phyloP scores from a whole-genome alignment of 345 rosid species.

The Cochlearia excelsa region DNA sequence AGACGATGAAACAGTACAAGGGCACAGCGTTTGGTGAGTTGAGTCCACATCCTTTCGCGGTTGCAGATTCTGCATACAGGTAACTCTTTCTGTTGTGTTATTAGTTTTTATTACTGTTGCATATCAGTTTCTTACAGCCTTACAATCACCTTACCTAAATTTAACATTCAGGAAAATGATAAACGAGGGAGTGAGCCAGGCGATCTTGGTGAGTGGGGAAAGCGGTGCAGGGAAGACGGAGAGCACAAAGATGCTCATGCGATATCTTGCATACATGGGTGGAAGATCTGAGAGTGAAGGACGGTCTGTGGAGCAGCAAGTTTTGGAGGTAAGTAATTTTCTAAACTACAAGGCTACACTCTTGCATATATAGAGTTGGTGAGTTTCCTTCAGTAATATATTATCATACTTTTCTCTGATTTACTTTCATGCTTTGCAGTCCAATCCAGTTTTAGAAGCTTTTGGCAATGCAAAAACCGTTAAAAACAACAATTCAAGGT shows the following conservation, averaged over 20 bases:
- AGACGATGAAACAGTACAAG: conserved; percentile 84
- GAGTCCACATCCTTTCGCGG: conserved; percentile 92
- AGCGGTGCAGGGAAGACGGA: conserved; percentile 99
- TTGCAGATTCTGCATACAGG: conserved; percentile 98
- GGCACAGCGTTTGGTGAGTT: conserved; percentile 83
- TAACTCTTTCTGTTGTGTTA: conserved; percentile 25
- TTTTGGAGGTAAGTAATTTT: conserved; percentile 64
- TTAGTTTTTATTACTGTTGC: conserved; percentile 7
- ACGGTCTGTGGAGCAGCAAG: conserved; percentile 90
- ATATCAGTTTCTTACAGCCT: conserved; percentile 16
- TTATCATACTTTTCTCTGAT: conserved; percentile 14
- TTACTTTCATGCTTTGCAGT: conserved; percentile 46
- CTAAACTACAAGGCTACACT: neutral
- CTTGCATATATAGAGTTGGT: neutral
- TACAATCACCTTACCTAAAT: conserved; percentile 8
- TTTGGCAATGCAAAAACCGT: conserved; percentile 99
- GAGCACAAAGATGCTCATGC: conserved; percentile 96
- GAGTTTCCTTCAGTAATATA: conserved; percentile 9
- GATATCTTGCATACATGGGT: conserved; percentile 92
- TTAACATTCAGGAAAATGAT: conserved; percentile 71
- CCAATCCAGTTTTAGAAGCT: conserved; percentile 98
- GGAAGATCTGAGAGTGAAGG: conserved; percentile 79
- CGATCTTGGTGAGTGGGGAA: conserved; percentile 97
- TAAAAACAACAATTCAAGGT: conserved; percentile 97
- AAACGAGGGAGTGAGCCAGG: conserved; percentile 78